phyloP scores from a whole-genome alignment of 495 filamentous ascomycete species.

The Darksidea phi region DNA sequence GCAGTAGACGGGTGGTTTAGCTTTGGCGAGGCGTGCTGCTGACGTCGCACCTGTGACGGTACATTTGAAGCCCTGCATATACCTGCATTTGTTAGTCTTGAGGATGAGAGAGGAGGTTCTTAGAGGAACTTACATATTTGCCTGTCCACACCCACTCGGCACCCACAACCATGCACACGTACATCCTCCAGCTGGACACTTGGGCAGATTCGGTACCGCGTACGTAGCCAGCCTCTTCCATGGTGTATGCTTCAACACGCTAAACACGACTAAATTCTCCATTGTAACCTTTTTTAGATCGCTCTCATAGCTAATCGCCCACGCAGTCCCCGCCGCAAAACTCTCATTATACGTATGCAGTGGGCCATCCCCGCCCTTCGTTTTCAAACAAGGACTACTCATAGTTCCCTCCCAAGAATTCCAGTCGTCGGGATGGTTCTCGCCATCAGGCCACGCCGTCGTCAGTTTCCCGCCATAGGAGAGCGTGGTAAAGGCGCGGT shows the following conservation, averaged over 20 bases:
- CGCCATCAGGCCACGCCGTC: constrained; percentile 51
- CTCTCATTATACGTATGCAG: constrained; percentile 50
- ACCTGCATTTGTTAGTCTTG: constrained; percentile 14
- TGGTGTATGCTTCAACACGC: constrained; percentile 51
- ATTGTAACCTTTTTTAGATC: constrained; percentile 50
- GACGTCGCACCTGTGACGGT: constrained; percentile 46
- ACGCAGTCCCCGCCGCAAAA: constrained; percentile 52
- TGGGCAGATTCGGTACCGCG: constrained; percentile 49
- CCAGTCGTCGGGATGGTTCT: constrained; percentile 50
- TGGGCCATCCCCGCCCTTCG: constrained; percentile 40
- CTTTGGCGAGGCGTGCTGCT: constrained; percentile 46
- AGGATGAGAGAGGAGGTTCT: neutral
- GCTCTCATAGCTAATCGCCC: constrained; percentile 55
- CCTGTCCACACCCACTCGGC: constrained; percentile 50
- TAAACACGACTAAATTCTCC: constrained; percentile 56
- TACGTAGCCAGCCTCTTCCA: constrained; percentile 54
- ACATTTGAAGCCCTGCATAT: constrained; percentile 54
- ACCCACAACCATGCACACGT: constrained; percentile 60
- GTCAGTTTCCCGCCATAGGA: constrained; percentile 48
- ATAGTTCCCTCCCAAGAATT: constrained; percentile 43
- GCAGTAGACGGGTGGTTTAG: constrained; percentile 50
- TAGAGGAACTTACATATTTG: constrained; percentile 43
- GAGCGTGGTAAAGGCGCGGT: constrained; percentile 51
- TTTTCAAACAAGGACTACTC: constrained; percentile 15
- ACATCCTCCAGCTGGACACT: constrained; percentile 53